A percentile compares a stretch with the other conserved stretches of the same genome.
Conservation (phyloP, 805 yeast genomes). For the Myxozyma kluyveri region DNA sequence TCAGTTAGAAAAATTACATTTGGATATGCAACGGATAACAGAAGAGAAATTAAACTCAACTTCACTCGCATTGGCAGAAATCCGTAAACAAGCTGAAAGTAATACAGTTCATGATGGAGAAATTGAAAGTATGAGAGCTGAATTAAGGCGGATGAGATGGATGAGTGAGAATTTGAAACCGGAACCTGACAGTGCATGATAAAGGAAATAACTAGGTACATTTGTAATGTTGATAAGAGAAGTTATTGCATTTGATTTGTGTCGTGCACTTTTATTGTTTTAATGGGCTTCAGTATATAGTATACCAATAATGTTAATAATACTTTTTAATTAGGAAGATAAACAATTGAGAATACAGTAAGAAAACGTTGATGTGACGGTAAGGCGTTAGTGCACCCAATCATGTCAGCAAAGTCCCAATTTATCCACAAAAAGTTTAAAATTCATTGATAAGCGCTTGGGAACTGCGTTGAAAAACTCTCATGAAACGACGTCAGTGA, state of each 20-base stretch:
- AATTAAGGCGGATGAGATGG: constrained; percentile 15
- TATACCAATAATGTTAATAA: too few species aligned
- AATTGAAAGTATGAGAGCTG: constrained; percentile 8
- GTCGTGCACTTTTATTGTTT: background rate
- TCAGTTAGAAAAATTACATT: constrained; percentile 5
- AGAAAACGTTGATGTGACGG: too few species aligned
- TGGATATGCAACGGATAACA: background rate
- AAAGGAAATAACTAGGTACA: too few species aligned
- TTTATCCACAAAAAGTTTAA: too few species aligned
- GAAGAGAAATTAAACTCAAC: constrained; percentile 9
- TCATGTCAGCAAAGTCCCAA: too few species aligned
- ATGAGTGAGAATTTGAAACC: constrained; percentile 10
- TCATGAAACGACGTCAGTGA: too few species aligned
- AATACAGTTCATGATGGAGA: constrained; percentile 6
- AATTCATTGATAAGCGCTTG: too few species aligned
- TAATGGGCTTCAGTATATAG: too few species aligned
- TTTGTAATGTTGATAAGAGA: background rate
- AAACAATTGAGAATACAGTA: too few species aligned
- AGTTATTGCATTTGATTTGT: background rate
- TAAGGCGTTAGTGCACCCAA: too few species aligned
- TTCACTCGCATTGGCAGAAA: background rate
- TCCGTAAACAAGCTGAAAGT: constrained; percentile 9
- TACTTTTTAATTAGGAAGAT: too few species aligned
- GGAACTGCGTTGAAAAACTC: too few species aligned
- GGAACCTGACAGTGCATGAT: background rate